These are phyloP conservation scores for Dendrocalamus latiflorus DNA, from an alignment of 202 grass and related monocot species.

Conservation along the genomic window DNA sequence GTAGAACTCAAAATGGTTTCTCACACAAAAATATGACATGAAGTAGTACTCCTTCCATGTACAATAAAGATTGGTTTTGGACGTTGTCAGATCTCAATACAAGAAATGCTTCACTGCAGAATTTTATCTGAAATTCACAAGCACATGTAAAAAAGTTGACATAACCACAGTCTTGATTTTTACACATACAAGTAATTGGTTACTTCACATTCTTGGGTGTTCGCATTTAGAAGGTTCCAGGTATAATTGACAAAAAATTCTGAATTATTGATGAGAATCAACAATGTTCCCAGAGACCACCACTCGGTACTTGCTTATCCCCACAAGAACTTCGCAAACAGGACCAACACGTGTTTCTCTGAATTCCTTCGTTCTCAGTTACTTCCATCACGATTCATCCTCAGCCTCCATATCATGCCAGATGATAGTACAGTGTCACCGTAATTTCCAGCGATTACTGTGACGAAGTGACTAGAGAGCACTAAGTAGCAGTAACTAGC, in stretches of 20 bases:
- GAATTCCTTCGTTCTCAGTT: not conserved
- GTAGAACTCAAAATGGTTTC: no score
- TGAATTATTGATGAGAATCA: not conserved
- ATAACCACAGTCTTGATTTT: not conserved
- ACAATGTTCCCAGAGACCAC: not conserved
- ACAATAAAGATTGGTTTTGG: no score
- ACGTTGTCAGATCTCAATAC: not conserved
- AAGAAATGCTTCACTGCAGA: not conserved
- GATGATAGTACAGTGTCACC: not conserved
- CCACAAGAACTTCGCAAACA: not conserved
- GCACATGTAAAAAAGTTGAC: no score
- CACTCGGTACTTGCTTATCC: not conserved
- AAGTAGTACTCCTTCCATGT: no score
- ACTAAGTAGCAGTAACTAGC: not conserved
- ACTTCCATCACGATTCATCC: not conserved
- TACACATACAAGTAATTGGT: not conserved
- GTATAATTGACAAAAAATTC: not conserved
- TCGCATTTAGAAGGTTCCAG: not conserved
- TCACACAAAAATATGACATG: no score
- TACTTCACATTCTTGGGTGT: not conserved
- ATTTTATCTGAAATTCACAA: no score
- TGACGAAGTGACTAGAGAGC: not conserved
- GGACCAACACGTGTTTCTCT: not conserved
- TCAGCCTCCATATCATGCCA: not conserved
- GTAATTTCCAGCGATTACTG: not conserved